A percentile compares a stretch with the other conserved stretches of the same genome.
These are phyloP conservation scores for Kalaharituber pfeilii DNA, from an alignment of 2,329 filamentous ascomycete species.

Conservation along the genomic window DNA sequence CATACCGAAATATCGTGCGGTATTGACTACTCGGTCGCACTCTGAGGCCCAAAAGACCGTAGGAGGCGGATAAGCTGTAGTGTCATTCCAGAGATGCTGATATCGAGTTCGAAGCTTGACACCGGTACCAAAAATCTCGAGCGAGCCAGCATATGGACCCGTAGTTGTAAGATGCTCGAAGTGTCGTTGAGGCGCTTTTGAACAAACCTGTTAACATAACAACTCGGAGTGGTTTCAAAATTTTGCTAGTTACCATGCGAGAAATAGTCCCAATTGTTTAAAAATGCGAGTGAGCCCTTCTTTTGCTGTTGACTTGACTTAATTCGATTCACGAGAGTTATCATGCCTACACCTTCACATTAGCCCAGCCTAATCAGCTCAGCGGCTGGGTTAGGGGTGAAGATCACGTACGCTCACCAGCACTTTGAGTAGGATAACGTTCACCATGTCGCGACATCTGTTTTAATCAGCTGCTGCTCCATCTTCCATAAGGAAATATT, in stretches of 20 bases:
- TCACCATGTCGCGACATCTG: slow-evolving; percentile 42
- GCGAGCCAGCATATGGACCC: slow-evolving; percentile 39
- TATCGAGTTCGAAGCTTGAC: slow-evolving; percentile 38
- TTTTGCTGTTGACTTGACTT: slow-evolving; percentile 29
- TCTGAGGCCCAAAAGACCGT: slow-evolving; percentile 38
- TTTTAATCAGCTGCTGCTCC: slow-evolving; percentile 4
- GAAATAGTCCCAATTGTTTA: slow-evolving; percentile 40
- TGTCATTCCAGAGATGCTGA: slow-evolving; percentile 28
- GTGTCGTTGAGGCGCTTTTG: slow-evolving; percentile 25
- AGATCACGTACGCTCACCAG: slow-evolving; percentile 33
- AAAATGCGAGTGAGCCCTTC: slow-evolving; percentile 36
- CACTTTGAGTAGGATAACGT: slow-evolving; percentile 37
- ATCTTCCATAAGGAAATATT: slow-evolving; percentile 4
- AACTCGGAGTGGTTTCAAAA: neutral
- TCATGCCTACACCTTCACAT: slow-evolving; percentile 28
- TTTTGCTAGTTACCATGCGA: slow-evolving; percentile 26
- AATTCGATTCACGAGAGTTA: slow-evolving; percentile 33
- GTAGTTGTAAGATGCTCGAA: slow-evolving; percentile 40
- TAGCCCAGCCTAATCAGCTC: too few relatives aligned
- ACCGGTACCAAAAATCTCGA: slow-evolving; percentile 38
- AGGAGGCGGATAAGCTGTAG: slow-evolving; percentile 17
- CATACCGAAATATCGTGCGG: slow-evolving; percentile 37
- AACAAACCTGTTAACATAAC: neutral
- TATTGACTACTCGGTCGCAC: slow-evolving; percentile 38
- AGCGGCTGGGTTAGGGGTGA: too few relatives aligned